Evolutionary conservation across 1,284 basidiomycete genomes (phyloP).

Genomic region (Melampsora americana): DNA sequence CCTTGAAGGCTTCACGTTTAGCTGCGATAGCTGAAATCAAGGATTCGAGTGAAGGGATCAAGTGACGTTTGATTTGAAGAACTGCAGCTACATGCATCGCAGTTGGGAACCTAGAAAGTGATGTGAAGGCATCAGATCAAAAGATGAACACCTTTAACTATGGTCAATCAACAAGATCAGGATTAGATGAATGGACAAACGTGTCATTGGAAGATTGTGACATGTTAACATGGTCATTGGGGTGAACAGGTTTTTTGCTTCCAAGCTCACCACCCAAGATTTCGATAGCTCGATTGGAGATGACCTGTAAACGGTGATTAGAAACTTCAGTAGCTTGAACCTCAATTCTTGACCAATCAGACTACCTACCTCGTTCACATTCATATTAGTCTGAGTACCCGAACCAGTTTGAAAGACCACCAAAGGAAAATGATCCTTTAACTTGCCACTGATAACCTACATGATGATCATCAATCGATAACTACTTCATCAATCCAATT

Average conservation of each 20-base stretch:
- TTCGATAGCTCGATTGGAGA: slow-evolving; percentile 97
- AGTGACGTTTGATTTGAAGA: slow-evolving; percentile 72
- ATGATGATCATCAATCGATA: background rate
- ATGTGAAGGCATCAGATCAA: background rate
- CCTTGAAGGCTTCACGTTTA: slow-evolving; percentile 75
- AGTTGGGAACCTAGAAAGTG: slow-evolving; percentile 78
- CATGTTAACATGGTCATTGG: slow-evolving; percentile 99
- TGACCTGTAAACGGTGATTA: slow-evolving; percentile 64
- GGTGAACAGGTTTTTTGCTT: slow-evolving; percentile 95
- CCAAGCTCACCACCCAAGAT: slow-evolving; percentile 91
- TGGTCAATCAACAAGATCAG: slow-evolving; percentile 28
- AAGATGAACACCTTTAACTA: background rate
- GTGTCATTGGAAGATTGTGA: slow-evolving; percentile 99
- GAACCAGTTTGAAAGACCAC: slow-evolving; percentile 99
- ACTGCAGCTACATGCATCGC: slow-evolving; percentile 99
- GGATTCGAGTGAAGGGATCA: slow-evolving; percentile 81
- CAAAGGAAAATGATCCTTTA: slow-evolving; percentile 91
- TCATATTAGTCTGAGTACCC: slow-evolving; percentile 99
- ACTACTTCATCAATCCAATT: background rate
- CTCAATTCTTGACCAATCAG: background rate
- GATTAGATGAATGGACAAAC: slow-evolving; percentile 57
- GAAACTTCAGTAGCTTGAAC: background rate
- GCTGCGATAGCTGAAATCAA: slow-evolving; percentile 77
- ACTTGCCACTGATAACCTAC: slow-evolving; percentile 90
- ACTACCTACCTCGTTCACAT: slow-evolving; percentile 78